Base-by-base conservation (phyloP, 148 eudicot genomes). In the Amaranthus palmeri region DNA sequence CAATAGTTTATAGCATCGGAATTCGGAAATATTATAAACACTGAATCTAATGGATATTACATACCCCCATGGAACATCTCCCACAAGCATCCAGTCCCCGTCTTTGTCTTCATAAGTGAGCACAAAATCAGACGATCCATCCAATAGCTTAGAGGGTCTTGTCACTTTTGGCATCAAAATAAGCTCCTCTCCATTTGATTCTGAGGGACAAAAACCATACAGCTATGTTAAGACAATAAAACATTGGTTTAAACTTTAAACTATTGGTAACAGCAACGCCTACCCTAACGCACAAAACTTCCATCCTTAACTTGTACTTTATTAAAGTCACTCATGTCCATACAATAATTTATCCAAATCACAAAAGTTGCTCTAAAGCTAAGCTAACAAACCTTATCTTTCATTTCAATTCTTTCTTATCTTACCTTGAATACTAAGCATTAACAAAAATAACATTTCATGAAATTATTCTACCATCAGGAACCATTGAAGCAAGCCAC, bases 41-140 rank as follows among this genome's bases (percentile, higher is more conserved):
- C 12, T 8, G 13, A 15, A 13, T 45, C 46, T 59, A 68, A 48
- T 76, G 47, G 14, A 71, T 74, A 66, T 18, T 44, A 65, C 87
- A 78, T 91, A 93, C 98, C 87, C 80, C 90, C 92, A 93, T 15
- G 98, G 95, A 75, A 90, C 98, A 86, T 93, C 98, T 64, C 98
- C 98, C 53, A 90, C 96, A 51, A 93, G 93, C 98, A 93, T 93
- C 96, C 96, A 90, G 70, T 93, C 98, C 75, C 98, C 96, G 6
- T 93, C 96, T 82, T 81, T 93, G 81, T 93, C 98, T 85, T 93
- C 96, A 81, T 93, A 90, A 61, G 93, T 93, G 54, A 93, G 96
- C 78, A 93, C 97, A 75, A 81, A 91, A n/a, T 87, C 92, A 7
- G 96, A 93, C 59, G 89, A 83, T 70, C 90, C 97, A 69, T 89